These are phyloP conservation scores for Friedmanniomyces endolithicus DNA, from an alignment of 495 filamentous ascomycete genomes.

Conservation along the genomic window DNA sequence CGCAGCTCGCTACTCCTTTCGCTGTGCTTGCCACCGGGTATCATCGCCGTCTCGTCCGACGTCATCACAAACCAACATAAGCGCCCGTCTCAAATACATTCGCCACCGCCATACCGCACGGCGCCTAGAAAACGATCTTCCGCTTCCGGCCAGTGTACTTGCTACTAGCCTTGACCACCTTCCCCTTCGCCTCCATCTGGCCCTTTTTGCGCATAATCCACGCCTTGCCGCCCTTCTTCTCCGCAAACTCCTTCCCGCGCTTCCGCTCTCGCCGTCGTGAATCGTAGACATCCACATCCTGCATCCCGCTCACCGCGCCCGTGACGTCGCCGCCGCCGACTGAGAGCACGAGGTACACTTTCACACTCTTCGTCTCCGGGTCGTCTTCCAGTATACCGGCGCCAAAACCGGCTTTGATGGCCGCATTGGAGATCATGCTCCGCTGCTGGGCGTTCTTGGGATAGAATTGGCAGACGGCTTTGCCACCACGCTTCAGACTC, in stretches of 20 bases:
- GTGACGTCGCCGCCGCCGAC: conserved; percentile 68
- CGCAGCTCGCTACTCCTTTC: neutral
- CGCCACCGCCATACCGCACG: neutral
- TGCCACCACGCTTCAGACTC: conserved; percentile 67
- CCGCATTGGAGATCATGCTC: conserved; percentile 77
- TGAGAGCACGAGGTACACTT: conserved; percentile 86
- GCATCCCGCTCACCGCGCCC: conserved; percentile 60
- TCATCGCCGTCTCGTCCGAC: neutral
- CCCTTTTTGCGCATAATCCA: conserved; percentile 96
- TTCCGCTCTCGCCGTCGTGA: conserved; percentile 41
- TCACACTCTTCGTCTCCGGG: conserved; percentile 84
- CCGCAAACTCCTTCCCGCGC: conserved; percentile 28
- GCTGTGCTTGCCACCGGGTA: neutral
- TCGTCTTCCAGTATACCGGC: conserved; percentile 93
- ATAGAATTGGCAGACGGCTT: conserved; percentile 95
- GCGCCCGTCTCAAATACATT: neutral
- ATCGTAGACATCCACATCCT: conserved; percentile 74
- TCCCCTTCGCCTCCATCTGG: conserved; percentile 86
- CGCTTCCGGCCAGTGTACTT: conserved; percentile 90
- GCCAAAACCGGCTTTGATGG: conserved; percentile 87
- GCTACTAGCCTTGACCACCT: conserved; percentile 76
- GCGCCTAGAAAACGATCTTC: conserved; percentile 42
- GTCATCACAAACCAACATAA: neutral
- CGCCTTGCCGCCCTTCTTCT: conserved; percentile 63
- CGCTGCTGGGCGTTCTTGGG: conserved; percentile 88